Conservation (phyloP, 2,329 filamentous ascomycete species). For the Diaporthe destruens region DNA sequence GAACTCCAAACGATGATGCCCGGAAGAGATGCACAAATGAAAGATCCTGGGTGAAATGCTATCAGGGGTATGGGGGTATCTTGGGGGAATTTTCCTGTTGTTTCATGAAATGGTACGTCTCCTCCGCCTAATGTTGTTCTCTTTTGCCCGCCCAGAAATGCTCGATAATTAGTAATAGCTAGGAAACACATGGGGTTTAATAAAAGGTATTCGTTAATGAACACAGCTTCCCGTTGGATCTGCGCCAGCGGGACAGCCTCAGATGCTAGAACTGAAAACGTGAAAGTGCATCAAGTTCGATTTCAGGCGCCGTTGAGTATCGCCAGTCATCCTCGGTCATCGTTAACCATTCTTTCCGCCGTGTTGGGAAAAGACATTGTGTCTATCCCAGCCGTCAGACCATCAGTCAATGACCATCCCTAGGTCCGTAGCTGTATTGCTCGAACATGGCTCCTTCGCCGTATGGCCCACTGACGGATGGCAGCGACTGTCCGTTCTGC, state of each 20-base stretch:
- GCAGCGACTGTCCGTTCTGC: slow-evolving; percentile 33
- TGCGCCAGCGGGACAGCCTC: slow-evolving; percentile 13
- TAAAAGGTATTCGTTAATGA: slow-evolving; percentile 27
- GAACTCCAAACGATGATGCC: slow-evolving; percentile 33
- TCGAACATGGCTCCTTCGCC: slow-evolving; percentile 40
- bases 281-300: slow-evolving; percentile 14
- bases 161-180: slow-evolving; percentile 18
- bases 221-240: slow-evolving; percentile 19
- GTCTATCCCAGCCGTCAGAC: background rate
- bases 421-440: slow-evolving; percentile 35
- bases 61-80: slow-evolving; percentile 37
- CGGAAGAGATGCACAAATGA: slow-evolving; percentile 23
- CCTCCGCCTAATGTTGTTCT: background rate
- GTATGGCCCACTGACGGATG: slow-evolving; percentile 30
- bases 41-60: slow-evolving; percentile 26
- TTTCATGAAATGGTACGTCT: slow-evolving; percentile 16
- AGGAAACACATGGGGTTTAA: slow-evolving; percentile 23
- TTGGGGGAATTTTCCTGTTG: slow-evolving; percentile 29
- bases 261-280: slow-evolving; percentile 21
- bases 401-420: slow-evolving; percentile 37
- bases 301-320: slow-evolving; percentile 17
- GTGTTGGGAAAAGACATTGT: background rate
- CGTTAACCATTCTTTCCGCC: background rate
- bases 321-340: background rate
- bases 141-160: slow-evolving; percentile 27